phyloP scores from a whole-genome alignment of 805 yeast genomes.

The Saturnispora quitensis region DNA sequence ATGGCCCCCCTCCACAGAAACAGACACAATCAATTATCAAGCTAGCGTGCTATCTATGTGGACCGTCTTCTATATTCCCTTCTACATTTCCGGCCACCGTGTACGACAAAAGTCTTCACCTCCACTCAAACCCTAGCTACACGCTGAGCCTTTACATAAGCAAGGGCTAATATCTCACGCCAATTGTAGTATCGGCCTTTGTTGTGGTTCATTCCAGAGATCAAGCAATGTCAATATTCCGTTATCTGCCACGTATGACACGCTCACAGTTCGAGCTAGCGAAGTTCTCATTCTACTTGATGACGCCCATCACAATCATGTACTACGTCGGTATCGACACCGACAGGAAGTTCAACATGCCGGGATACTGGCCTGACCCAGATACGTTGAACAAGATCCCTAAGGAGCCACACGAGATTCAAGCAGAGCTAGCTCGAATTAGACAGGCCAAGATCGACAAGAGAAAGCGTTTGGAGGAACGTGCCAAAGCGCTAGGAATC shows the following conservation, averaged over 20 bases:
- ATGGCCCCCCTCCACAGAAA: too few relatives aligned
- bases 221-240: not conserved
- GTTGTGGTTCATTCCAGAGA: not conserved
- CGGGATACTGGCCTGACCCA: constrained; percentile 97
- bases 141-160: not conserved
- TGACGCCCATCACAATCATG: constrained; percentile 88
- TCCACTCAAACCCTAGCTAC: not conserved
- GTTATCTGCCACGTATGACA: constrained; percentile 20
- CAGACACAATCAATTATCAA: too few relatives aligned
- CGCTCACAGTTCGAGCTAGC: constrained; percentile 48
- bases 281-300: constrained; percentile 73
- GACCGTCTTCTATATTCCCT: too few relatives aligned
- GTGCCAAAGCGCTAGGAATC: constrained; percentile 61
- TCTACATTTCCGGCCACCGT: too few relatives aligned
- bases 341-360: constrained; percentile 78
- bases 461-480: constrained; percentile 63
- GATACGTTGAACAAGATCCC: constrained; percentile 85
- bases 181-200: not conserved
- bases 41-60: too few relatives aligned
- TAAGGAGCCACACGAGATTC: constrained; percentile 84
- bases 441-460: constrained; percentile 66
- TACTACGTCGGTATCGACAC: constrained; percentile 87
- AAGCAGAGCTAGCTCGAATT: constrained; percentile 85
- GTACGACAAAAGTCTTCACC: not conserved
- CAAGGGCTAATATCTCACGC: not conserved